Conservation (phyloP, 2,329 filamentous ascomycete species). For the Drechslerella dactyloides region DNA sequence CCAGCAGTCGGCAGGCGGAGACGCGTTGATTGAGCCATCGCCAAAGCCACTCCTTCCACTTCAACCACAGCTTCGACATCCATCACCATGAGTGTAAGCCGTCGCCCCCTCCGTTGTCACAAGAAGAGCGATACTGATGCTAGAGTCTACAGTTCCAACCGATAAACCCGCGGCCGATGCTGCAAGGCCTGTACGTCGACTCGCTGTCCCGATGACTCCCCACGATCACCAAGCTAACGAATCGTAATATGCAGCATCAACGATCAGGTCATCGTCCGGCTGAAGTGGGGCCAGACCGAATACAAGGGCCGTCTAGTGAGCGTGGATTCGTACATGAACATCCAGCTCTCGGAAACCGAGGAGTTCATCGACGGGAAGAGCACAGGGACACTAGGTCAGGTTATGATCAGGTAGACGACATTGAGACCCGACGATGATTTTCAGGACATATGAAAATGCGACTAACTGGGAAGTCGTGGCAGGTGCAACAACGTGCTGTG, state of each 20-base stretch:
- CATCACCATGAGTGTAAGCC: slow-evolving; percentile 46
- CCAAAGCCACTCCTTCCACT: background rate
- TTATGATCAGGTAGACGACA: slow-evolving; percentile 77
- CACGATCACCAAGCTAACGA: slow-evolving; percentile 4
- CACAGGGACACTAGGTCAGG: slow-evolving; percentile 83
- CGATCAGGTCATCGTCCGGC: slow-evolving; percentile 84
- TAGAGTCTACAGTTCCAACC: slow-evolving; percentile 74
- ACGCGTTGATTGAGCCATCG: slow-evolving; percentile 32
- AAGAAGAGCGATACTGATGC: slow-evolving; percentile 17
- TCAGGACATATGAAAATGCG: background rate
- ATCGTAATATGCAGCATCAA: slow-evolving; percentile 68
- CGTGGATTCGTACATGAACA: slow-evolving; percentile 98
- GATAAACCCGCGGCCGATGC: slow-evolving; percentile 94
- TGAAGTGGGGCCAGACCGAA: slow-evolving; percentile 98
- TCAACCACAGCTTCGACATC: slow-evolving; percentile 16
- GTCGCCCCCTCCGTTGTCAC: background rate
- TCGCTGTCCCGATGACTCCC: background rate
- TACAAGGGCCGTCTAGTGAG: slow-evolving; percentile 93
- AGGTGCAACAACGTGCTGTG: slow-evolving; percentile 98
- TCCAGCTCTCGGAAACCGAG: slow-evolving; percentile 87
- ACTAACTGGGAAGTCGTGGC: slow-evolving; percentile 1
- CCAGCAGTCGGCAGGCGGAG: slow-evolving; percentile 11
- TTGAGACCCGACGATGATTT: background rate
- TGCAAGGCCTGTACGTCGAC: slow-evolving; percentile 79
- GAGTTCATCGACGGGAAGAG: slow-evolving; percentile 90